Evolutionary conservation across 2,329 filamentous ascomycete species (phyloP).

Genomic region (Fusarium agapanthi): DNA sequence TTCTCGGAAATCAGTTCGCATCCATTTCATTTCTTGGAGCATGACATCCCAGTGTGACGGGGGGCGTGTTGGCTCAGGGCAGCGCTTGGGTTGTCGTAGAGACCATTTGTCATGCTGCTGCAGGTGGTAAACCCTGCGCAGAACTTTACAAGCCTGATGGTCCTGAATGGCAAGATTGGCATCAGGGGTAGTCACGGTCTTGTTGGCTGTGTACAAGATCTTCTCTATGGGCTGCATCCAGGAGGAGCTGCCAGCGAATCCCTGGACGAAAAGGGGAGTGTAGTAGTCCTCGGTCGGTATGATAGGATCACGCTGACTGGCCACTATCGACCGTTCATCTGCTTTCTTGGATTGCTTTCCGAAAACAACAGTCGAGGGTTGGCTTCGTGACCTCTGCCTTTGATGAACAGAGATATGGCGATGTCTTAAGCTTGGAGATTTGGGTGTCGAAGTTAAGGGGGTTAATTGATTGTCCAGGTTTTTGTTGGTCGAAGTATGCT

Average conservation of each 20-base stretch:
- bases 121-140: conserved; percentile 87
- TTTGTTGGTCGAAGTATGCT: conserved; percentile 46
- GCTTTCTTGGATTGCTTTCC: conserved; percentile 68
- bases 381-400: conserved; percentile 69
- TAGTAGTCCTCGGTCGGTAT: conserved; percentile 70
- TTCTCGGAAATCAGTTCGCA: conserved; percentile 94
- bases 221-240: conserved; percentile 74
- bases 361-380: conserved; percentile 80
- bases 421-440: conserved; percentile 51
- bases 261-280: conserved; percentile 68
- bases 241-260: conserved; percentile 62
- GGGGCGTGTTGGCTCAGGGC: conserved; percentile 79
- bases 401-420: conserved; percentile 49
- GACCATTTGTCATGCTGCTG: conserved; percentile 95
- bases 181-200: conserved; percentile 87
- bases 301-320: conserved; percentile 52
- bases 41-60: conserved; percentile 86
- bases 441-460: conserved; percentile 54
- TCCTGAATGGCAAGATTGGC: conserved; percentile 85
- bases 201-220: conserved; percentile 83
- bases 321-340: conserved; percentile 57
- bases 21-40: conserved; percentile 94
- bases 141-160: conserved; percentile 84
- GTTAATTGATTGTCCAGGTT: conserved; percentile 49
- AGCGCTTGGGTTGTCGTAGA: conserved; percentile 85